Evolutionary conservation across 257 asterid species (phyloP), one percentile per base, ranked within the genome.

Genomic region (Solanum chiquidenum): DNA sequence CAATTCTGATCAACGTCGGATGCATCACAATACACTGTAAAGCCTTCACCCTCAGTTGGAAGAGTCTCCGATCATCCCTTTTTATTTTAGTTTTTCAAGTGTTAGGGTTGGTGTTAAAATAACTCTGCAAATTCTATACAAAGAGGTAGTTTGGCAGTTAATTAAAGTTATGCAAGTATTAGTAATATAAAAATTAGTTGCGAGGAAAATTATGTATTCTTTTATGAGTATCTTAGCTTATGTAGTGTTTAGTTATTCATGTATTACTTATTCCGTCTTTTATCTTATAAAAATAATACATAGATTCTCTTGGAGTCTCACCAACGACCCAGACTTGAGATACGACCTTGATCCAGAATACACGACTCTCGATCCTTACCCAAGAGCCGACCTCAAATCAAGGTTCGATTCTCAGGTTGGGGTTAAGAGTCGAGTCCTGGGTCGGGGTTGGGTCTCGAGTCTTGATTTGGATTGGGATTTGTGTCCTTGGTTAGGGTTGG

Each of bases 1-100:
- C 9, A 52, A 52, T 0, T 0, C 9, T 2, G 3, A 52, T 2
- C 1, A 52, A 18, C 9, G 9, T 0, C 1, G 1, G 0, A 52
- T 52, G 0, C 9, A 52, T 52, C 62, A 52, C 23, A 52, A 52
- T 52, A 52, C 4, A 52, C 9, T 52, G 9, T 52, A 6, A 52
- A 52, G 60, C n/a, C 1, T 52, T 52, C 2, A 1, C n/a, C 4
- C 62, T 52, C 2, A 6, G 21, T 0, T 2, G 23, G 4, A 52
- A 6, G 62, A 52, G 62, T 52, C 23, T 52, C 4, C 62, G 21
- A 6, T 52, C 7, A 52, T 52, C 4, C n/a, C 4, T 52, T 52
- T 16, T 52, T 18, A 52, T 6, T 52, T 52, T 52, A 52, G 1
- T 52, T 18, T 18, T 52, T 6, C 9, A 16, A 52, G n/a, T 18